These are phyloP conservation scores for Saccharomyces pastorianus DNA, from an alignment of 1,139 yeast species.

Conservation along the genomic window DNA sequence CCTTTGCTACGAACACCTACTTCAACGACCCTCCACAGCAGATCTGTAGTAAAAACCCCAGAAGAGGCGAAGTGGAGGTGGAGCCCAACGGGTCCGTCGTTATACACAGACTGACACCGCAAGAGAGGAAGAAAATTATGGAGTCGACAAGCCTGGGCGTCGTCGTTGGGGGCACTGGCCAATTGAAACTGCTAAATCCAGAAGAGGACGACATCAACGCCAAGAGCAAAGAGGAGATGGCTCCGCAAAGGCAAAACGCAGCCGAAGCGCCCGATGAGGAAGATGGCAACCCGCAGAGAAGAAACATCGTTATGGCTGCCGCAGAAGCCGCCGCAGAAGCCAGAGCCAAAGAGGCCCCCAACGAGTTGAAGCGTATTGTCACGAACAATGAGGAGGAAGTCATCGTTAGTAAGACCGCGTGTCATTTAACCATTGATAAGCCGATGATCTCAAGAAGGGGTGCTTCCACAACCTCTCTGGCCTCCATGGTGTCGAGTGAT, in stretches of 20 bases:
- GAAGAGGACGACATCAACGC: constrained; percentile 11
- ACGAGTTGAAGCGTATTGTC: constrained; percentile 22
- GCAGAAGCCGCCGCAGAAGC: constrained; percentile 34
- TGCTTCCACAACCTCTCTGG: constrained; percentile 20
- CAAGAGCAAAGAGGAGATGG: constrained; percentile 10
- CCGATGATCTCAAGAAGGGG: constrained; percentile 40
- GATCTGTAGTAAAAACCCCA: constrained; percentile 56
- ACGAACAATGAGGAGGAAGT: constrained; percentile 38
- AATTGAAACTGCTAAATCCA: constrained; percentile 37
- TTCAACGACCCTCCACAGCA: constrained; percentile 69
- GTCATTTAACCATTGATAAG: constrained; percentile 40
- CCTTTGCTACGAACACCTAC: constrained; percentile 65
- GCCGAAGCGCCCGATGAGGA: constrained; percentile 26
- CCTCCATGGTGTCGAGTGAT: constrained; percentile 14
- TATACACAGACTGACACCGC: constrained; percentile 55
- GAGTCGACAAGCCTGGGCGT: constrained; percentile 59
- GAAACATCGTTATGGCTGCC: constrained; percentile 28
- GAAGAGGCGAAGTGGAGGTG: constrained; percentile 65
- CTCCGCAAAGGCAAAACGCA: constrained; percentile 23
- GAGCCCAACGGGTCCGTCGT: constrained; percentile 50
- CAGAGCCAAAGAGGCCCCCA: constrained; percentile 31
- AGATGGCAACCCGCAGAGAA: constrained; percentile 19
- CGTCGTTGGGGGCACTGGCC: constrained; percentile 74
- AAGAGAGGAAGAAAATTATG: constrained; percentile 47
- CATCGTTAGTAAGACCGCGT: constrained; percentile 38